Conservation (phyloP, 1,139 yeast genomes). For the Candida buenavistaensis region DNA sequence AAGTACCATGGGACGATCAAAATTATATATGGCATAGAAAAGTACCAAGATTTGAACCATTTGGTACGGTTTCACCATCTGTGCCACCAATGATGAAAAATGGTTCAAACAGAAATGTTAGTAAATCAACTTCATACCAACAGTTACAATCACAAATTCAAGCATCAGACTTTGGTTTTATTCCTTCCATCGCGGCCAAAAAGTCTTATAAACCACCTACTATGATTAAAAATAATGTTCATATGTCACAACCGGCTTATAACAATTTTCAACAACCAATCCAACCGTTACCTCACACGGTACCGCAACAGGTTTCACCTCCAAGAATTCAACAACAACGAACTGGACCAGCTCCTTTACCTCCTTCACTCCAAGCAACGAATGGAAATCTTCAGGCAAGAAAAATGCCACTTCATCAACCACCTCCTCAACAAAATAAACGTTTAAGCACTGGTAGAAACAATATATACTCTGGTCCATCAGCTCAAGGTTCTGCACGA, state of each 20-base stretch:
- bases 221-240: slow-evolving; percentile 24
- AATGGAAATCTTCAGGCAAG: slow-evolving; percentile 6
- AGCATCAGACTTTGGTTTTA: slow-evolving; percentile 33
- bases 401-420: slow-evolving; percentile 1
- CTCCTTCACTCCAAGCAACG: slow-evolving; percentile 8
- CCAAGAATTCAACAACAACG: slow-evolving; percentile 8
- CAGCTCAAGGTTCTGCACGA: slow-evolving; percentile 5
- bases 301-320: slow-evolving; percentile 9
- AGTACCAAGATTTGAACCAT: slow-evolving; percentile 52
- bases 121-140: slow-evolving; percentile 41
- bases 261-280: slow-evolving; percentile 8
- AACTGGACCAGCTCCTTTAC: slow-evolving; percentile 2
- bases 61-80: slow-evolving; percentile 38
- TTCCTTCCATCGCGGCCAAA: slow-evolving; percentile 30
- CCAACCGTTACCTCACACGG: slow-evolving; percentile 6
- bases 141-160: slow-evolving; percentile 45
- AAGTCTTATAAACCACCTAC: slow-evolving; percentile 37
- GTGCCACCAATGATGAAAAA: slow-evolving; percentile 37
- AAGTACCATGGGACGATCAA: slow-evolving; percentile 44
- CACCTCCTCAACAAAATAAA: too few species aligned
- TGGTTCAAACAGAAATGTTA: slow-evolving; percentile 39
- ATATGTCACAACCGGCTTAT: background rate
- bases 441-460: too few species aligned
- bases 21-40: slow-evolving; percentile 46
- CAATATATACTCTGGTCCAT: too few species aligned